phyloP scores from a whole-genome alignment of 805 yeast genomes.

The Wickerhamiella domercqiae region DNA sequence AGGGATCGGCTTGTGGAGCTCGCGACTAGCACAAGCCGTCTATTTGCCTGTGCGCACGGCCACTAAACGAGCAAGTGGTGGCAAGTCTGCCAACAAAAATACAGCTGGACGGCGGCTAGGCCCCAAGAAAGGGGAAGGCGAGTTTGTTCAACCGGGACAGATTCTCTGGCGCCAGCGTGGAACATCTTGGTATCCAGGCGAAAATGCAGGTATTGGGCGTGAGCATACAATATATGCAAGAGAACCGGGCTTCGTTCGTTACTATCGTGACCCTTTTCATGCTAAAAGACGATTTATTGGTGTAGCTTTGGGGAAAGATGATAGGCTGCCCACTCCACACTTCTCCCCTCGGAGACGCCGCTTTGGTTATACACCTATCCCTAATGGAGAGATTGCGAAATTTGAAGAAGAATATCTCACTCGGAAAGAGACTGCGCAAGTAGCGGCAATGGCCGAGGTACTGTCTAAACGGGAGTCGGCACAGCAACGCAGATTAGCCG shows the following conservation, averaged over 20 bases:
- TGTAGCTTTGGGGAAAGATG: conserved; percentile 51
- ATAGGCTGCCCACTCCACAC: conserved; percentile 71
- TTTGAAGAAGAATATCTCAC: conserved; percentile 47
- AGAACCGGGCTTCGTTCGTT: conserved; percentile 89
- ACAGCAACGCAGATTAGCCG: conserved; percentile 23
- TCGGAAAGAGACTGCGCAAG: conserved; percentile 49
- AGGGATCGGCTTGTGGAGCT: conserved; percentile 5
- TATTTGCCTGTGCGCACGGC: conserved; percentile 53
- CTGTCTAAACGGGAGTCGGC: conserved; percentile 29
- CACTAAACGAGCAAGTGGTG: conserved; percentile 87
- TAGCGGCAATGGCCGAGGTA: conserved; percentile 34
- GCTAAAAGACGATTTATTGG: conserved; percentile 86
- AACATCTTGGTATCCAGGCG: conserved; percentile 88
- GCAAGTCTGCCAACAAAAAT: conserved; percentile 85
- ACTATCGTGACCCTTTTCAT: conserved; percentile 89
- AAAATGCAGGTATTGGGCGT: conserved; percentile 66
- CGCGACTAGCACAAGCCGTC: conserved; percentile 12
- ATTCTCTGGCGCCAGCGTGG: conserved; percentile 91
- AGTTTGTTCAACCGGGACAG: conserved; percentile 63
- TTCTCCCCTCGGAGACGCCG: conserved; percentile 80
- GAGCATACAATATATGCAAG: conserved; percentile 85
- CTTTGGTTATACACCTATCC: conserved; percentile 51
- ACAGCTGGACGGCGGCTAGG: conserved; percentile 93
- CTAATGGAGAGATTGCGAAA: conserved; percentile 34
- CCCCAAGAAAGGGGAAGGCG: conserved; percentile 72